Conservation (phyloP, 2,329 filamentous ascomycete species). For the Aspergillus neoniger region DNA sequence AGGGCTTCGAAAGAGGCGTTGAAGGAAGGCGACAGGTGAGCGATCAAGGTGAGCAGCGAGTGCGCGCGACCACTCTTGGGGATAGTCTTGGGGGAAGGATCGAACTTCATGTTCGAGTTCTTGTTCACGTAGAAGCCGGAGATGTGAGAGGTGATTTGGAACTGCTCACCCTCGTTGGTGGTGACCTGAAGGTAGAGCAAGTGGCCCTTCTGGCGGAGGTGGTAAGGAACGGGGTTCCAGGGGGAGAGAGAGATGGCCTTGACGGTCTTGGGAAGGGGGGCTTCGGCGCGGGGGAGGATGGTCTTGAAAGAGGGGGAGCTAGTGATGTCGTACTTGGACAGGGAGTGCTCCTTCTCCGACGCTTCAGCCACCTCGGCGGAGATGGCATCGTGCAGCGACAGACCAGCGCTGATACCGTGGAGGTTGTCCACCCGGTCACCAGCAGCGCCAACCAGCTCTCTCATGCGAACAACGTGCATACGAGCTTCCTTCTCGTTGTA, state of each 20-base stretch:
- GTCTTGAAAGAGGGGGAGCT: conserved; percentile 67
- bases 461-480: conserved; percentile 86
- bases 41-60: conserved; percentile 80
- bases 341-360: conserved; percentile 53
- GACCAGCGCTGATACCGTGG: conserved; percentile 80
- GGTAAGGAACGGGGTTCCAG: conserved; percentile 95
- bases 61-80: conserved; percentile 80
- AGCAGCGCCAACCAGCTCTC: conserved; percentile 90
- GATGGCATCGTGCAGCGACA: conserved; percentile 84
- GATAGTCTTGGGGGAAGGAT: conserved; percentile 76
- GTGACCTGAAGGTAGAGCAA: conserved; percentile 85
- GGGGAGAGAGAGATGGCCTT: conserved; percentile 85
- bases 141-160: conserved; percentile 89
- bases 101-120: conserved; percentile 92
- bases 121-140: conserved; percentile 98
- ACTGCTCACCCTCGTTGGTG: conserved; percentile 92
- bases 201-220: conserved; percentile 88
- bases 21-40: conserved; percentile 81
- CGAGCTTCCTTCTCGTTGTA: conserved; percentile 98
- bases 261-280: conserved; percentile 80
- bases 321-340: conserved; percentile 76
- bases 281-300: conserved; percentile 68
- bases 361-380: conserved; percentile 48
- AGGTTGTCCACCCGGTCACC: conserved; percentile 84
- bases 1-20: conserved; percentile 71